Evolutionary conservation across 169 alveolate genomes (phyloP), one percentile per base, ranked within the genome.

Genomic region (Plasmodium ovale): DNA sequence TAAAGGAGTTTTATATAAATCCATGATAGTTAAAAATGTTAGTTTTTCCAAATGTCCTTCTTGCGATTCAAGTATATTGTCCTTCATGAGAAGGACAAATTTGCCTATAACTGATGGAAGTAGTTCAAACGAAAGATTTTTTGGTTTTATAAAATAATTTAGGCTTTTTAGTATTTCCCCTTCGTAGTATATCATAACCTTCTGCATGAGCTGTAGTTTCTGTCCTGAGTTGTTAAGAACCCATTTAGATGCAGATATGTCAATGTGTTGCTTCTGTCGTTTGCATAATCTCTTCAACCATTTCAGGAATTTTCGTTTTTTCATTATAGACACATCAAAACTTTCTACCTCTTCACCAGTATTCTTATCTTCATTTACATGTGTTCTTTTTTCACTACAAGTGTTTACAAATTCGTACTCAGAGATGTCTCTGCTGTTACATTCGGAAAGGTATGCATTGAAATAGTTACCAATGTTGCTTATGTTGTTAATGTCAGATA

Each of bases 91-190:
- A 27, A 5, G 9, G 0, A 25, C 74, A 29, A 74, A 74, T 31
- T 2, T 6, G 0, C 21, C 53, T 27, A 74, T 14, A 60, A 42
- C 58, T 2, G 65, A 59, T 60, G 88, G 74, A 1, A 74, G 27
- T 21, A 74, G 10, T n/a, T 74, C 74, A 51, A 74, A 74, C 19
- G 73, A 74, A 25, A 59, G 42, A 19, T 5, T 74, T n/a, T 74
- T 67, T 25, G 88, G 56, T 31, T 74, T 74, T 60, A 74, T 27
- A 47, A 42, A 47, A 44, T 74, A 74, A 44, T 74, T 74, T 10
- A 74, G 42, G 35, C 88, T 74, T 33, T 74, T 74, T 29, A 74
- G 35, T n/a, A 74, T n/a, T 59, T 74, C 88, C 12, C 88, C 74
- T 21, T 74, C 88, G 51, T 74, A 74, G 53, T 74, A 74, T 27